Evolutionary conservation across 1,284 basidiomycete genomes (phyloP).

Genomic region (Clitocybe nebularis): DNA sequence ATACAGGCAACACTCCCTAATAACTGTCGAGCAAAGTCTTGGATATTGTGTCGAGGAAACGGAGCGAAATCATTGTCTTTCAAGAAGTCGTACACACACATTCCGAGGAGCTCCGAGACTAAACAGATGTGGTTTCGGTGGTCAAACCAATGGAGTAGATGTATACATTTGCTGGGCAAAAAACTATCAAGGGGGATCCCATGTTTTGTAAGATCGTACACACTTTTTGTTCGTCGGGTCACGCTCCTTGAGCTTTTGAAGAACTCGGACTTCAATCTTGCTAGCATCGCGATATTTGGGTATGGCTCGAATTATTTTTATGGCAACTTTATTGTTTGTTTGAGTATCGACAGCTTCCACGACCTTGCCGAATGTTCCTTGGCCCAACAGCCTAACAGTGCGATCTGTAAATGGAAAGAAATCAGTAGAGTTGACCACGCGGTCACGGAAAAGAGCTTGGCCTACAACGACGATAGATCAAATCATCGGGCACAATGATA

Average conservation of each 20-base stretch:
- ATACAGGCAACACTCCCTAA: slow-evolving; percentile 92
- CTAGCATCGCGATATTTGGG: slow-evolving; percentile 98
- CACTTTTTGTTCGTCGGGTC: slow-evolving; percentile 90
- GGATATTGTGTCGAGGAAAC: slow-evolving; percentile 95
- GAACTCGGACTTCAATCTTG: slow-evolving; percentile 96
- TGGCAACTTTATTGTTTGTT: slow-evolving; percentile 81
- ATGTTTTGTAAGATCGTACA: slow-evolving; percentile 31
- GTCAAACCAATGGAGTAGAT: slow-evolving; percentile 93
- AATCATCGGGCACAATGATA: slow-evolving; percentile 86
- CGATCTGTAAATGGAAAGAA: slow-evolving; percentile 57
- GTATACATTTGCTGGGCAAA: slow-evolving; percentile 88
- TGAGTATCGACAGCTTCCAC: slow-evolving; percentile 89
- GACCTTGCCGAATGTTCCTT: slow-evolving; percentile 99
- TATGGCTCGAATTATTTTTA: slow-evolving; percentile 98
- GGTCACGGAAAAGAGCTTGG: too few species aligned
- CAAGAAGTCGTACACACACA: slow-evolving; percentile 98
- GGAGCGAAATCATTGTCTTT: slow-evolving; percentile 98
- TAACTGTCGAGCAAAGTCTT: slow-evolving; percentile 91
- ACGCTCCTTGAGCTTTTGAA: slow-evolving; percentile 86
- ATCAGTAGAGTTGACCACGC: too few species aligned
- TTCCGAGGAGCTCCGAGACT: slow-evolving; percentile 93
- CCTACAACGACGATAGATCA: slow-evolving; percentile 82
- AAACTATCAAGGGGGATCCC: slow-evolving; percentile 13
- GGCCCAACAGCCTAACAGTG: slow-evolving; percentile 87
- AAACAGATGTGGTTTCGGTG: slow-evolving; percentile 98